Base-by-base conservation (phyloP, 192 early-diverging fungal species). In the Phycomyces blakesleeanus region DNA sequence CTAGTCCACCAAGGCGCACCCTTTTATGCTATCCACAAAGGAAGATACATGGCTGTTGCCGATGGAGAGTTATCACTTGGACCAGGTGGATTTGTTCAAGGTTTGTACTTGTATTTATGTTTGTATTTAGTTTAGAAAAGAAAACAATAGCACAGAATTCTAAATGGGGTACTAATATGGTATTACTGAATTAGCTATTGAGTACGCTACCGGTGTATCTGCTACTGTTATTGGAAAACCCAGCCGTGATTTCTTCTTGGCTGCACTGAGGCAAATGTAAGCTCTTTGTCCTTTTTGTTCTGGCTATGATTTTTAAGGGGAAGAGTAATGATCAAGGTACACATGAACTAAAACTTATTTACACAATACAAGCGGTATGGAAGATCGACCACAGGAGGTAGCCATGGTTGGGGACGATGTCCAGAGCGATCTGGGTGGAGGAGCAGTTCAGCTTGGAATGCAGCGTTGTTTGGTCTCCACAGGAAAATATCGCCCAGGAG, bases 371-470 rank as follows among this genome's bases (percentile, higher is more conserved):
- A 68, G 59, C n/a, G 64, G 53, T 8, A 40, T 81, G 65, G 55
- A 77, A 6, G 69, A 62, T 16, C 25, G 55, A 18, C 81, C 88
- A 0, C 61, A 73, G 29, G 59, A 78, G 4, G 90, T 89, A 38
- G 87, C 87, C 1, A 93, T 94, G 85, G 84, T 96, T 57, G 94
- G 94, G 39, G 94, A 96, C 68, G 91, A 94, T 40, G 87, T 94
- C 6, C 68, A 79, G 8, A 87, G 88, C 34, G 94, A 96, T 71
- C 79, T 94, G 3, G 90, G 88, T 20, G 89, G 83, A 22, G 90
- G 88, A 4, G 94, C 93, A 3, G 79, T 83, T 47, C 84, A 80
- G 18, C 69, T 90, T 53, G 92, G 94, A 2, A 76, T 96, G 10
- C 72, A 78, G 59, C 74, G 86, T 40, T 73, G 63, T 20, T 66